These are phyloP conservation scores for Delonix regia DNA, from an alignment of 306 rosid species.

Conservation along the genomic window DNA sequence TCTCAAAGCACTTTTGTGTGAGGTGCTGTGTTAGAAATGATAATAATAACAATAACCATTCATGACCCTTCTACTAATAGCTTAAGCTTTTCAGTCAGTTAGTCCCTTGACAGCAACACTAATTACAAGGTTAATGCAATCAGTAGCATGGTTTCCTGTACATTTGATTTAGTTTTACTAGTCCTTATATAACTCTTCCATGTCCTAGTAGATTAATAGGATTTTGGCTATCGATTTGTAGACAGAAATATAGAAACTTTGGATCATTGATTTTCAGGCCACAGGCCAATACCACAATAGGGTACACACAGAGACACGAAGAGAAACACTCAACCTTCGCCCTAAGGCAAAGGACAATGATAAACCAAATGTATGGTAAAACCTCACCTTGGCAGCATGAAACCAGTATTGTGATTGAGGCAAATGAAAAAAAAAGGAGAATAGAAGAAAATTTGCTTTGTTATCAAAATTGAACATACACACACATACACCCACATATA, in stretches of 20 bases:
- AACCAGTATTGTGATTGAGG: slow-evolving; percentile 4
- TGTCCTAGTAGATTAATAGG: not conserved
- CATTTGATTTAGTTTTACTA: slow-evolving; percentile 17
- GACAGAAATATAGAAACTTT: not conserved
- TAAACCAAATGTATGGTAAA: not conserved
- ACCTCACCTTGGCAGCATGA: slow-evolving; percentile 5
- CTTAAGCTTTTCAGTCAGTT: not conserved
- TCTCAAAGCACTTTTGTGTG: not conserved
- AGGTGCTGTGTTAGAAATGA: not conserved
- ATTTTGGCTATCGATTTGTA: not conserved
- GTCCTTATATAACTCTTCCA: not conserved
- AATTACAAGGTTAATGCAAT: not conserved
- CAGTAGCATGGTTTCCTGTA: slow-evolving; percentile 1
- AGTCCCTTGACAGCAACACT: not conserved
- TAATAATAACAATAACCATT: not conserved
- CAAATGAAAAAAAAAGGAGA: slow-evolving; percentile 5
- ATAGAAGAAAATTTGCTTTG: slow-evolving; percentile 2
- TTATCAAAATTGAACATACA: not conserved
- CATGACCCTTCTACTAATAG: not conserved
- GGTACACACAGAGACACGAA: not conserved
- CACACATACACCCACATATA: too few relatives aligned
- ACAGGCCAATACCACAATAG: slow-evolving; percentile 1
- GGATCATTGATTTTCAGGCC: not conserved
- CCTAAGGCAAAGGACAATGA: not conserved
- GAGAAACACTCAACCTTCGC: not conserved